Evolutionary conservation across 768 basidiomycete species (phyloP), one percentile per base, ranked within the genome.

Genomic region (Kwoniella sp.): DNA sequence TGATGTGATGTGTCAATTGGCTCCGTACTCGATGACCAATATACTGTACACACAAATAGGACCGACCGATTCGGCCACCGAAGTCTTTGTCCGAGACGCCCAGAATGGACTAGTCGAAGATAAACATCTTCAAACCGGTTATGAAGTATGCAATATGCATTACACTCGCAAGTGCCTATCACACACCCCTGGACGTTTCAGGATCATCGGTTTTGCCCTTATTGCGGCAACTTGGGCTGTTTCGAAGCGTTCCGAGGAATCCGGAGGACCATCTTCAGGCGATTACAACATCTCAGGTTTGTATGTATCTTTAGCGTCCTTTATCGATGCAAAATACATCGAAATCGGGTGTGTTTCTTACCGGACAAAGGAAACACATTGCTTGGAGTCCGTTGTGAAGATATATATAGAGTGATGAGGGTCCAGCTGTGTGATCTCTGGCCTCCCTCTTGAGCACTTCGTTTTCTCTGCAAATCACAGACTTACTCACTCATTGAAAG

Each of bases 181-280:
- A 33, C 33, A 33, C 33, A 33, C 33, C 33, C 8, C 17, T 44
- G 40, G 40, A 10, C 17, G 40, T 44, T 44, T 44, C 40, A 44
- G 40, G 40, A 44, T 44, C 17, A 44, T 33, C 33, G 17, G 8
- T 15, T 4, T 44, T 44, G 17, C 40, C 40, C 40, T 44, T 44
- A n/a, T 44, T 44, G 40, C 40, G 40, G 40, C 40, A 44, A 10
- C 40, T 44, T 44, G 40, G 40, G 40, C 40, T 44, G 40, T 44
- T 44, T 44, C 40, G 40, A 44, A 44, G 10, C 40, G 8, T 19
- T 44, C 40, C 40, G 40, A 44, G 40, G 40, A 44, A 44, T 44
- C 40, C 40, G 40, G 40, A n/a, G n/a, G 40, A 44, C 17, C 17
- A 15, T 15, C 8, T 9, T 6, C 13, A 33, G 7, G 33, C 33